Conservation (phyloP, 2,329 filamentous ascomycete species). For the Hypoxylon sp. region DNA sequence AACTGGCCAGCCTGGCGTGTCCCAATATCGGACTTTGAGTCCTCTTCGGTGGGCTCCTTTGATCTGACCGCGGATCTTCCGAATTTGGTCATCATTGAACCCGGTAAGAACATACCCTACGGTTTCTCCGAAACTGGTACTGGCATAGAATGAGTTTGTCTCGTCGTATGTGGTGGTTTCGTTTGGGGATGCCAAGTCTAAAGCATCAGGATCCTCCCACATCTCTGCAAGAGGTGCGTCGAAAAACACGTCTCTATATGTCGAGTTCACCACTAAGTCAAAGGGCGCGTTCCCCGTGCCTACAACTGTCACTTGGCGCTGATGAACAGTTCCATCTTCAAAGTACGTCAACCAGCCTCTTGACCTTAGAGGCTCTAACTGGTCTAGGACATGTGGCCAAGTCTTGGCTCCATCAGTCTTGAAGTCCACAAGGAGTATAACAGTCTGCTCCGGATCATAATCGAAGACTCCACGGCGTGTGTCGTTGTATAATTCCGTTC, state of each 20-base stretch:
- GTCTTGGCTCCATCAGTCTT: constrained; percentile 71
- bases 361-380: constrained; percentile 72
- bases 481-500: constrained; percentile 62
- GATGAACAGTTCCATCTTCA: constrained; percentile 64
- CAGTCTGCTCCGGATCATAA: constrained; percentile 65
- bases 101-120: constrained; percentile 64
- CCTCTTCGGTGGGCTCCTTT: constrained; percentile 63
- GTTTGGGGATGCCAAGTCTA: constrained; percentile 26
- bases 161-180: constrained; percentile 57
- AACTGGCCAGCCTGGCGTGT: constrained; percentile 70
- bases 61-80: constrained; percentile 61
- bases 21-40: constrained; percentile 73
- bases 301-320: constrained; percentile 76
- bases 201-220: constrained; percentile 56
- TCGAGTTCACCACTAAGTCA: constrained; percentile 67
- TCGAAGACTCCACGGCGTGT: constrained; percentile 70
- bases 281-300: constrained; percentile 77
- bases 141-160: constrained; percentile 73
- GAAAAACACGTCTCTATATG: constrained; percentile 74
- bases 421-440: constrained; percentile 78
- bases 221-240: constrained; percentile 72
- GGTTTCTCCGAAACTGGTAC: constrained; percentile 64
- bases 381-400: constrained; percentile 67
- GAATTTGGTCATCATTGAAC: constrained; percentile 60
- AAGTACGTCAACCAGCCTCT: constrained; percentile 71